These are phyloP conservation scores for Cladosporium sp. DNA, from an alignment of 2,329 filamentous ascomycete species.

Conservation along the genomic window DNA sequence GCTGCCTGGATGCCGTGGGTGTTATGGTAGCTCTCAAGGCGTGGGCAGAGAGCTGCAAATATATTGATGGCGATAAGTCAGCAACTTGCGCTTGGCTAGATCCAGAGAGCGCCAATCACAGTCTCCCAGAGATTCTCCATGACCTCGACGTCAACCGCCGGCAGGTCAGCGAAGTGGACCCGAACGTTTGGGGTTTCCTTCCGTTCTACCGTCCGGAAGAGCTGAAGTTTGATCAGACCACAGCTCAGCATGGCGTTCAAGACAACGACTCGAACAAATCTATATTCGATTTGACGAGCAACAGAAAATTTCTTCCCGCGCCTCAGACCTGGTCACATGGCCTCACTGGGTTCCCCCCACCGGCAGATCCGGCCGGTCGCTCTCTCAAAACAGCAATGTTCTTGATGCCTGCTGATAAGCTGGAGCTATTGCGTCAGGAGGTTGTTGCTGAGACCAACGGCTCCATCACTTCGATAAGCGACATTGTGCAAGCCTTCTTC, in stretches of 20 bases:
- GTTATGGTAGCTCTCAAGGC: slow-evolving; percentile 10
- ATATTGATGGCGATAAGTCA: neutral
- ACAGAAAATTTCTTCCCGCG: neutral
- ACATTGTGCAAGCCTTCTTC: slow-evolving; percentile 44
- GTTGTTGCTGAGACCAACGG: slow-evolving; percentile 24
- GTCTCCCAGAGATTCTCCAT: neutral
- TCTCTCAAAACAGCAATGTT: slow-evolving; percentile 10
- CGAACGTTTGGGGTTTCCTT: neutral
- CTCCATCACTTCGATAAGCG: slow-evolving; percentile 34
- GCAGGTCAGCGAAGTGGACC: neutral
- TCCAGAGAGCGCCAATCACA: neutral
- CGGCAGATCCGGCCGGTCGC: slow-evolving; percentile 29
- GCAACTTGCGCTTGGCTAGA: slow-evolving; percentile 1
- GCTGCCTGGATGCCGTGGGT: neutral
- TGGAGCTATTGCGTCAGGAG: neutral
- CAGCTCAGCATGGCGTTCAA: neutral
- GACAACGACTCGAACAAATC: neutral
- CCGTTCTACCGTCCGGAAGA: neutral
- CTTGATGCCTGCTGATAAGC: neutral
- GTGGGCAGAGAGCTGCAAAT: slow-evolving; percentile 8
- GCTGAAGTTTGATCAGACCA: neutral
- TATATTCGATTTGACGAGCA: neutral
- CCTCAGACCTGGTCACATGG: neutral
- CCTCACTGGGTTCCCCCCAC: slow-evolving; percentile 24
- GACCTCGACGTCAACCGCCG: neutral